These are phyloP conservation scores for Paraphoma sp. DNA, from an alignment of 2,329 filamentous ascomycete species.

Conservation along the genomic window DNA sequence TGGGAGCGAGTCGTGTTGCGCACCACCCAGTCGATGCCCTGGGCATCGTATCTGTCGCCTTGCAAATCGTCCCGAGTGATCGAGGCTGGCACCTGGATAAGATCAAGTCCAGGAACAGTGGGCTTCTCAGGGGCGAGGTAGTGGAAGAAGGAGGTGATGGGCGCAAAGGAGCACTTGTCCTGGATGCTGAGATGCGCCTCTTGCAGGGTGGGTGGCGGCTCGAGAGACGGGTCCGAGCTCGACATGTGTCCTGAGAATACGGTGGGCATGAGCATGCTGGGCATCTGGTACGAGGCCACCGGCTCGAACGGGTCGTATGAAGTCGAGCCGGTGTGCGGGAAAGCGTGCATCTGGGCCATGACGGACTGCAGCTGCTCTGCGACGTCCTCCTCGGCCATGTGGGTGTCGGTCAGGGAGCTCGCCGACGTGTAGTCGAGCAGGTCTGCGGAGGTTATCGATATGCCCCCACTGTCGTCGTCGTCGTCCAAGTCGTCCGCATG, in stretches of 20 bases:
- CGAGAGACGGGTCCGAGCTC: slow-evolving; percentile 25
- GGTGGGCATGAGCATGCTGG: slow-evolving; percentile 15
- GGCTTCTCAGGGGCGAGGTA: slow-evolving; percentile 21
- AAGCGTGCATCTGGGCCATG: slow-evolving; percentile 23
- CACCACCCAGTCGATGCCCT: slow-evolving; percentile 47
- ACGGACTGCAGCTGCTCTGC: slow-evolving; percentile 17
- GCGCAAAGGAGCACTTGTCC: slow-evolving; percentile 35
- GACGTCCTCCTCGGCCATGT: slow-evolving; percentile 6
- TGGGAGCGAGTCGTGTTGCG: slow-evolving; percentile 36
- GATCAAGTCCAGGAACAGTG: slow-evolving; percentile 27
- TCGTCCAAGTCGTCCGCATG: slow-evolving; percentile 21
- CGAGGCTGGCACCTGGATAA: slow-evolving; percentile 28
- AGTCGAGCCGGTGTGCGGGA: slow-evolving; percentile 4
- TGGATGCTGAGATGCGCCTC: slow-evolving; percentile 39
- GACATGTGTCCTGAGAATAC: slow-evolving; percentile 18
- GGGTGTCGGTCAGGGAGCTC: slow-evolving; percentile 6
- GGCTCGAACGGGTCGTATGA: slow-evolving; percentile 10
- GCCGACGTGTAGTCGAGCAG: slow-evolving; percentile 15
- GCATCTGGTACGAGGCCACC: slow-evolving; percentile 15
- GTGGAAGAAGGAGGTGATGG: slow-evolving; percentile 39
- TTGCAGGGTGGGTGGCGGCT: slow-evolving; percentile 28
- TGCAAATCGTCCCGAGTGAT: slow-evolving; percentile 41
- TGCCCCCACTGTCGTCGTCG: slow-evolving; percentile 33
- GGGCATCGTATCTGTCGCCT: slow-evolving; percentile 45
- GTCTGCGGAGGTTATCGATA: slow-evolving; percentile 27